Evolutionary conservation across 768 basidiomycete genomes (phyloP).

Genomic region (Termitomyces eurrhizus): DNA sequence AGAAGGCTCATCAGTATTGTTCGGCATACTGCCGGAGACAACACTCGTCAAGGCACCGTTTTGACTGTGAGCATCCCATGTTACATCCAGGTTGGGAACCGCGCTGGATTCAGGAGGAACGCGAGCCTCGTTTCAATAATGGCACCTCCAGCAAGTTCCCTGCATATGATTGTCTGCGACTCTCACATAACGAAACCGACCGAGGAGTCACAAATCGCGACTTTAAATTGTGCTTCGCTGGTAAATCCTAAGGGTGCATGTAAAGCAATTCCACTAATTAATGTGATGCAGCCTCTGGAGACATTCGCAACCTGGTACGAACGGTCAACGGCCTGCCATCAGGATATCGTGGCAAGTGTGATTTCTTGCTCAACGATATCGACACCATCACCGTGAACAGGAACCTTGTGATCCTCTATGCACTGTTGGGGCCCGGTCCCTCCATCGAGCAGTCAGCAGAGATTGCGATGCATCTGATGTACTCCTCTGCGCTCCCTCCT

Average conservation of each 20-base stretch:
- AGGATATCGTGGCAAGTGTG: slow-evolving; percentile 31
- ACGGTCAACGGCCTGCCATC: slow-evolving; percentile 35
- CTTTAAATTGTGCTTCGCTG: slow-evolving; percentile 30
- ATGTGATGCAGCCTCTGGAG: slow-evolving; percentile 25
- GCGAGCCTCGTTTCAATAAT: slow-evolving; percentile 20
- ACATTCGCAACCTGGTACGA: slow-evolving; percentile 31
- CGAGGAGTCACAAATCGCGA: slow-evolving; percentile 19
- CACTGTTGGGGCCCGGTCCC: slow-evolving; percentile 33
- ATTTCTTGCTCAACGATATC: slow-evolving; percentile 35
- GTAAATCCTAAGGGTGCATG: background rate
- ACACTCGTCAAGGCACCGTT: slow-evolving; percentile 32
- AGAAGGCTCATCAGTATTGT: slow-evolving; percentile 25
- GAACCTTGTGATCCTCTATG: slow-evolving; percentile 35
- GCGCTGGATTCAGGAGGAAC: slow-evolving; percentile 28
- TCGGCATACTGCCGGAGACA: slow-evolving; percentile 31
- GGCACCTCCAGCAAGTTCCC: slow-evolving; percentile 23
- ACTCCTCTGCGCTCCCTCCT: slow-evolving; percentile 33
- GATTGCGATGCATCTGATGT: slow-evolving; percentile 38
- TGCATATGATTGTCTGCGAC: slow-evolving; percentile 29
- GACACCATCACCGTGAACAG: slow-evolving; percentile 35
- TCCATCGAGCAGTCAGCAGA: slow-evolving; percentile 39
- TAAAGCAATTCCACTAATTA: slow-evolving; percentile 2
- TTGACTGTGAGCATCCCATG: slow-evolving; percentile 29
- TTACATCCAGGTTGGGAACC: slow-evolving; percentile 28
- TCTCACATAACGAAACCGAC: slow-evolving; percentile 32